Base-by-base conservation (phyloP, 805 yeast genomes). In the Wickerhamomyces tratensis region DNA sequence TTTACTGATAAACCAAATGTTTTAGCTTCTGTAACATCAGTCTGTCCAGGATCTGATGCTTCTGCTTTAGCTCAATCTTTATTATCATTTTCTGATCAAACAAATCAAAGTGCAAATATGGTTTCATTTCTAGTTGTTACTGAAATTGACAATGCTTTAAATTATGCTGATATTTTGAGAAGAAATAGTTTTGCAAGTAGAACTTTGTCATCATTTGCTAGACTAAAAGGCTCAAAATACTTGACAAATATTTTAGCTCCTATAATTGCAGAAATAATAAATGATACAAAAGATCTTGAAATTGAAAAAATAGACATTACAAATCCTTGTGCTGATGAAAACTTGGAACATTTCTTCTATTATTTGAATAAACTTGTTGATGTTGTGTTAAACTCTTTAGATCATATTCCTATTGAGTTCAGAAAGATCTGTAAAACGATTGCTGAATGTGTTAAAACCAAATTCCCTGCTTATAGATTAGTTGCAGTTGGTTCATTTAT, bases 401-500 rank as follows among this genome's bases (percentile, higher is more conserved):
- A 69, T 3, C 43, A 54, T 31, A 74, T 89, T 37, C 97, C 98
- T 0, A 63, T 68, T 12, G 86, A 89, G 9, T 72, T 91, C 46
- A 74, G 78, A 42, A 72, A 75, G 57, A 78, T 89, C 35, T 82
- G 96, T 49, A 68, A 78, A 48, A 72, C 81, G 38, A 79, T 87
- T 46, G 69, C 72, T 61, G 57, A 64, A 35, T 66, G 80, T 43
- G 78, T 86, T 41, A 63, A 71, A 29, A 61, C 63, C n/a, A 77
- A 76, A 49, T 82, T 82, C 50, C 85, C 84, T 1, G 79, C 75
- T 35, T 82, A 82, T 35, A 72, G 81, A 38, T 67, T 74, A 35
- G 68, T 79, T 35, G 87, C 94, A 1, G 82, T 87, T 27, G 95
- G 96, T 0, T 88, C 95, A 0, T 91, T 85, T 57, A 67, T 91